A percentile compares a stretch with the other conserved stretches of the same genome.
These are phyloP conservation scores for Gaertneriomyces semiglobifer DNA, from an alignment of 192 early-diverging fungal genomes.

Conservation along the genomic window DNA sequence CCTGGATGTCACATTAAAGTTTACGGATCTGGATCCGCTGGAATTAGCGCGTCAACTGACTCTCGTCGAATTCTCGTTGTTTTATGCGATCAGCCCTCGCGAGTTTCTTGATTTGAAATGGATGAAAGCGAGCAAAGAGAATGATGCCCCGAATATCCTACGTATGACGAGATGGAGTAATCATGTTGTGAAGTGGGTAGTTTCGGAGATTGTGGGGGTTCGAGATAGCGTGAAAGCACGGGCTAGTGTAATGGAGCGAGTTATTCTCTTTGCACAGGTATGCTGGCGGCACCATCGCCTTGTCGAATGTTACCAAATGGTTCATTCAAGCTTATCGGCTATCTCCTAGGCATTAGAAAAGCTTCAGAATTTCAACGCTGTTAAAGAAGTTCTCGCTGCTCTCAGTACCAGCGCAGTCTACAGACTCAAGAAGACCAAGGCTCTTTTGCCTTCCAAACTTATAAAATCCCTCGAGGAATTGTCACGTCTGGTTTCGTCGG, in stretches of 20 bases:
- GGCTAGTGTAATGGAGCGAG: constrained; percentile 42
- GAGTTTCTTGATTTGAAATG: constrained; percentile 55
- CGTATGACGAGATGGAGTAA: constrained; percentile 57
- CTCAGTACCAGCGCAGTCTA: constrained; percentile 51
- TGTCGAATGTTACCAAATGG: background rate
- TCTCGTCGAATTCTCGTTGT: constrained; percentile 53
- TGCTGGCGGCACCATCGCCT: background rate
- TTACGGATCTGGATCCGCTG: constrained; percentile 52
- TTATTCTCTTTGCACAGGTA: constrained; percentile 43
- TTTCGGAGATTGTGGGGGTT: constrained; percentile 49
- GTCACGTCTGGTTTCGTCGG: constrained; percentile 41
- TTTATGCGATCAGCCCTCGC: constrained; percentile 41
- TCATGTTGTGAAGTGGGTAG: constrained; percentile 55
- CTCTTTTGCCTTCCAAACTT: constrained; percentile 41
- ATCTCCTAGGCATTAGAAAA: constrained; percentile 27
- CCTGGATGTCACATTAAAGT: constrained; percentile 34
- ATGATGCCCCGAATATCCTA: constrained; percentile 49
- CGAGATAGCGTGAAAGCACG: constrained; percentile 45
- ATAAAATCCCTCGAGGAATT: constrained; percentile 49
- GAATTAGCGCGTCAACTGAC: constrained; percentile 59
- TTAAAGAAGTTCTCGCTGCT: constrained; percentile 57
- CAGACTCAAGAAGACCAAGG: constrained; percentile 56
- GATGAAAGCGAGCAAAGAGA: constrained; percentile 60
- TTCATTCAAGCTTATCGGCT: constrained; percentile 11
- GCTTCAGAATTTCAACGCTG: constrained; percentile 58